Evolutionary conservation across 495 filamentous ascomycete genomes (phyloP).

Genomic region (Tuber magnatum): DNA sequence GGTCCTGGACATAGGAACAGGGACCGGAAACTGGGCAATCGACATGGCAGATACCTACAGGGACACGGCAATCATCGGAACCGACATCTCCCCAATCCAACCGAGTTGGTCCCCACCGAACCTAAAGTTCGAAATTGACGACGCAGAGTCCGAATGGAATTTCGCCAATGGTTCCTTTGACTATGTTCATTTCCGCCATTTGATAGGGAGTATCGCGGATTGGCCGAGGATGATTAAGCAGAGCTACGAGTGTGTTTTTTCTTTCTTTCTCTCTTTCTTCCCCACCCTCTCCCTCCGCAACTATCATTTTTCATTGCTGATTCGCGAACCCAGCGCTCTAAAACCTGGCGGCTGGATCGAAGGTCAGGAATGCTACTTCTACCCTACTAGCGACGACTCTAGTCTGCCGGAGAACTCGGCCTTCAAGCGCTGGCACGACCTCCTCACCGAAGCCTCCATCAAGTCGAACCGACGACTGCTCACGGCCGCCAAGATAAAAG

Average conservation of each 20-base stretch:
- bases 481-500: conserved; percentile 12
- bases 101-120: conserved; percentile 48
- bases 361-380: conserved; percentile 50
- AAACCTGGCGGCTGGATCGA: conserved; percentile 54
- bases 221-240: conserved; percentile 35
- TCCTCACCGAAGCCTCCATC: conserved; percentile 12
- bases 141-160: conserved; percentile 48
- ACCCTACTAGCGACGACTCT: conserved; percentile 48
- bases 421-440: conserved; percentile 22
- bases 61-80: conserved; percentile 41
- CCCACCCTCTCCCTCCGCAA: neutral
- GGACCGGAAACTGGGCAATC: conserved; percentile 39
- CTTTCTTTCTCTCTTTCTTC: neutral
- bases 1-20: conserved; percentile 47
- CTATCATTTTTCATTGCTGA: neutral
- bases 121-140: conserved; percentile 48
- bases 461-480: conserved; percentile 20
- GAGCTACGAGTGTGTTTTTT: conserved; percentile 38
- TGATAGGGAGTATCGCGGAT: conserved; percentile 43
- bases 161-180: conserved; percentile 44
- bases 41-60: conserved; percentile 21
- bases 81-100: conserved; percentile 45
- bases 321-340: conserved; percentile 40
- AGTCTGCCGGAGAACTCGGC: conserved; percentile 22
- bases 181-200: conserved; percentile 43